Evolutionary conservation across 495 filamentous ascomycete genomes (phyloP).

Genomic region (Acidomyces sp.): DNA sequence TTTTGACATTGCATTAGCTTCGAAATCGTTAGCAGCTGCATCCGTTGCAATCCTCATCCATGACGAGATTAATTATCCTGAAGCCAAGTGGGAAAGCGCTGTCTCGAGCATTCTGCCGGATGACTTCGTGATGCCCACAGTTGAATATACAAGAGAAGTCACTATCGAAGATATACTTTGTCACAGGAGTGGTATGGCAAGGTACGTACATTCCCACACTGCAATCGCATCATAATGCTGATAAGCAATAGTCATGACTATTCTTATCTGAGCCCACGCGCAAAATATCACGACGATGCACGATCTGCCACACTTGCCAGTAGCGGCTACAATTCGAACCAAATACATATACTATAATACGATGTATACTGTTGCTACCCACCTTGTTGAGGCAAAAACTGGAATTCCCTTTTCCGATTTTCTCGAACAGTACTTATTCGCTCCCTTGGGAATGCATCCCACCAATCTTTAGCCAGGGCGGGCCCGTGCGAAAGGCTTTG

Average conservation of each 20-base stretch:
- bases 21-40: constrained; percentile 27
- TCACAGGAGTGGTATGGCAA: constrained; percentile 23
- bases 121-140: constrained; percentile 24
- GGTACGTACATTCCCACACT: constrained; percentile 16
- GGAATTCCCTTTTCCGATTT: constrained; percentile 9
- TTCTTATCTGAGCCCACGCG: too few relatives aligned
- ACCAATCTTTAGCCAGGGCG: constrained; percentile 25
- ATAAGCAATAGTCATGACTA: too few relatives aligned
- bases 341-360: constrained; percentile 13
- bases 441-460: constrained; percentile 19
- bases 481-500: constrained; percentile 22
- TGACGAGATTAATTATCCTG: constrained; percentile 22
- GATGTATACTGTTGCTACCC: constrained; percentile 10
- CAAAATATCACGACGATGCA: too few relatives aligned
- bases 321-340: constrained; percentile 5
- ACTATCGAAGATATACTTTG: constrained; percentile 26
- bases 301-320: constrained; percentile 4
- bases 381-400: constrained; percentile 9
- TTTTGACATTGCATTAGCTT: constrained; percentile 11
- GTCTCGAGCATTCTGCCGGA: constrained; percentile 25
- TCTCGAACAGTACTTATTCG: constrained; percentile 4
- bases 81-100: constrained; percentile 21
- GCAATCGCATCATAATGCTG: constrained; percentile 13
- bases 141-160: constrained; percentile 21
- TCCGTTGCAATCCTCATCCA: constrained; percentile 24